These are phyloP conservation scores for Rachicladosporium sp. DNA, from an alignment of 2,329 filamentous ascomycete genomes.

Conservation along the genomic window DNA sequence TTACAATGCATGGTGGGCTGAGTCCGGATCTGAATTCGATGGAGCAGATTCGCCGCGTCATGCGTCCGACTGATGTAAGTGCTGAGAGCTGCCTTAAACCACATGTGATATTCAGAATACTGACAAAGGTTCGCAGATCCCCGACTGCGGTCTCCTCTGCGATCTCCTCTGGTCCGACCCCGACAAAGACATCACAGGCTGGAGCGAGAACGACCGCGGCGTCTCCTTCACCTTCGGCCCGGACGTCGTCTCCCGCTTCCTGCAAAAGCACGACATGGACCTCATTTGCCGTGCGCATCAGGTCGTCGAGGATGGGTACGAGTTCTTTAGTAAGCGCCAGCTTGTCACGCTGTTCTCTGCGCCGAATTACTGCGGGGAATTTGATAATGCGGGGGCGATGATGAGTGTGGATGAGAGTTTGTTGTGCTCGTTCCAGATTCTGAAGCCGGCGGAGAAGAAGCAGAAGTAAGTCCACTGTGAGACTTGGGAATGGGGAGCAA, in stretches of 20 bases:
- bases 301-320: conserved; percentile 97
- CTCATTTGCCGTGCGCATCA: conserved; percentile 97
- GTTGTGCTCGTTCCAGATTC: conserved; percentile 98
- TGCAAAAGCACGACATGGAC: conserved; percentile 99
- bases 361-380: conserved; percentile 98
- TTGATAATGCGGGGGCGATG: conserved; percentile 98
- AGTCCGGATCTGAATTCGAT: conserved; percentile 97
- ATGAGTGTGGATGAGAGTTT: conserved; percentile 99
- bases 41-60: conserved; percentile 98
- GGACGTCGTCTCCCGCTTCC: conserved; percentile 90
- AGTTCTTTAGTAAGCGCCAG: conserved; percentile 98
- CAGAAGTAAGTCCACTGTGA: conserved; percentile 65
- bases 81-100: conserved; percentile 8
- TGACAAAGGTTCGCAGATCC: conserved; percentile 53
- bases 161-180: conserved; percentile 98
- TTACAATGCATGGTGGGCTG: conserved; percentile 97
- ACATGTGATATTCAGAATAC: background rate
- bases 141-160: conserved; percentile 92
- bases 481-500: too few species aligned
- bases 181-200: conserved; percentile 97
- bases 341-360: conserved; percentile 95
- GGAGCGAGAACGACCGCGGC: conserved; percentile 97
- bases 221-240: conserved; percentile 98
- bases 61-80: conserved; percentile 96
- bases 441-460: conserved; percentile 99